Percentiles rank a stretch among this genome's conserved stretches.
Evolutionary conservation across 352 stramenopile species (phyloP).

Genomic region (Peronospora destructor): DNA sequence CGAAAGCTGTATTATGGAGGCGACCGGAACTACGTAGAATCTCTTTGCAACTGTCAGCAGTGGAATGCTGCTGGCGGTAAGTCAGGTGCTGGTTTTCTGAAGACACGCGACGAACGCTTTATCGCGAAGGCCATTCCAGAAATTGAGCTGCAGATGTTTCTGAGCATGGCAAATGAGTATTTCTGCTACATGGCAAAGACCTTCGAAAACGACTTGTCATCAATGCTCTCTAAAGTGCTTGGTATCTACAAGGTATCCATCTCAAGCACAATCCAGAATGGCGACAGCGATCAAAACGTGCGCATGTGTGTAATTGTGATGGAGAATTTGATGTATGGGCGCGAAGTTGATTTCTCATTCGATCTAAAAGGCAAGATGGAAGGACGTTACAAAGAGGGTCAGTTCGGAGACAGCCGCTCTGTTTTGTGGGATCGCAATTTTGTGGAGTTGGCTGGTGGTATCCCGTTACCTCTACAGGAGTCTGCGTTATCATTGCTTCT

Average conservation of each 20-base stretch:
- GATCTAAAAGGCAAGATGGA: conserved; percentile 87
- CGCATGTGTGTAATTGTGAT: conserved; percentile 86
- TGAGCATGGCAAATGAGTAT: conserved; percentile 87
- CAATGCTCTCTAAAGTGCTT: conserved; percentile 84
- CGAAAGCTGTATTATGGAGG: conserved; percentile 78
- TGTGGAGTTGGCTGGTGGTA: conserved; percentile 74
- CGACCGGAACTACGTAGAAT: conserved; percentile 84
- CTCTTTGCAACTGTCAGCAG: conserved; percentile 77
- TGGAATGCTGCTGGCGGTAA: conserved; percentile 85
- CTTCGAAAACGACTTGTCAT: conserved; percentile 80
- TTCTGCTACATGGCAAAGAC: conserved; percentile 87
- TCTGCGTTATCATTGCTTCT: conserved; percentile 74
- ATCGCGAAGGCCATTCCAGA: conserved; percentile 83
- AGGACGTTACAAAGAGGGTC: conserved; percentile 55
- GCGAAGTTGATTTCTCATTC: conserved; percentile 81
- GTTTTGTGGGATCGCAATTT: conserved; percentile 87
- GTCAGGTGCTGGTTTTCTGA: conserved; percentile 78
- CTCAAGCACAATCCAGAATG: conserved; percentile 37
- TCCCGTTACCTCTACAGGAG: conserved; percentile 77
- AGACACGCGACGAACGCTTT: conserved; percentile 82
- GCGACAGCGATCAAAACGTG: conserved; percentile 51
- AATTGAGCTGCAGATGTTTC: conserved; percentile 85
- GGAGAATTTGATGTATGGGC: conserved; percentile 84
- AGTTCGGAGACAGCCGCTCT: conserved; percentile 26
- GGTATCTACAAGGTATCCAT: conserved; percentile 85